Evolutionary conservation across 345 rosid genomes (phyloP).

Genomic region (Acer saccharum): DNA sequence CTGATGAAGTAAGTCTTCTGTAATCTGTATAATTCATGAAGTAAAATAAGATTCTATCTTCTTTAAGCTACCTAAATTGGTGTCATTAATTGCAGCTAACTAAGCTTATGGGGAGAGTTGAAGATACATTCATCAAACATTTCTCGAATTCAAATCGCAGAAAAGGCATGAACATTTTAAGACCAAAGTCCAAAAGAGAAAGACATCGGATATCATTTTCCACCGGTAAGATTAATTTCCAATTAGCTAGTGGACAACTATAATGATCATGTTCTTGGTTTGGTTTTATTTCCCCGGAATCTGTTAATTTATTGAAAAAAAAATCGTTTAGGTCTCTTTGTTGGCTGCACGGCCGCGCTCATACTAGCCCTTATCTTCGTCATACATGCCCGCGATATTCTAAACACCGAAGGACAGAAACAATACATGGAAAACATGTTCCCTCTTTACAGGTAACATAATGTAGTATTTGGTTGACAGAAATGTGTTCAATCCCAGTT

Average conservation of each 20-base stretch:
- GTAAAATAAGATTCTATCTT: background rate
- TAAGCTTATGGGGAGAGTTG: conserved; percentile 5
- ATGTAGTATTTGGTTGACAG: background rate
- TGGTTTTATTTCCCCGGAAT: background rate
- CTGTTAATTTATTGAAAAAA: background rate
- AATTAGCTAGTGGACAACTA: background rate
- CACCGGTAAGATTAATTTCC: background rate
- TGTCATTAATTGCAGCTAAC: background rate
- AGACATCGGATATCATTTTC: conserved; percentile 2
- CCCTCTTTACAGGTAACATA: background rate
- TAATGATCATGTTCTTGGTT: background rate
- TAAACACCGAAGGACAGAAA: background rate
- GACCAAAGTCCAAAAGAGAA: background rate
- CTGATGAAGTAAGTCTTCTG: conserved; percentile 4
- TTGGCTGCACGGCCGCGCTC: background rate
- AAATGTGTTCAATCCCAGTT: background rate
- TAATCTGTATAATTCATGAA: background rate
- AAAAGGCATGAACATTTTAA: conserved; percentile 1
- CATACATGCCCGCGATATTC: background rate
- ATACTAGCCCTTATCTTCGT: background rate
- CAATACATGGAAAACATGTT: conserved; percentile 2
- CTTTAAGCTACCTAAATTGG: no score
- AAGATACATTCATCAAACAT: conserved; percentile 13
- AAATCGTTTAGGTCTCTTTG: background rate
- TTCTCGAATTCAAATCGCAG: background rate